phyloP scores from a whole-genome alignment of 2,329 filamentous ascomycete genomes.

The Colletotrichum costaricense region DNA sequence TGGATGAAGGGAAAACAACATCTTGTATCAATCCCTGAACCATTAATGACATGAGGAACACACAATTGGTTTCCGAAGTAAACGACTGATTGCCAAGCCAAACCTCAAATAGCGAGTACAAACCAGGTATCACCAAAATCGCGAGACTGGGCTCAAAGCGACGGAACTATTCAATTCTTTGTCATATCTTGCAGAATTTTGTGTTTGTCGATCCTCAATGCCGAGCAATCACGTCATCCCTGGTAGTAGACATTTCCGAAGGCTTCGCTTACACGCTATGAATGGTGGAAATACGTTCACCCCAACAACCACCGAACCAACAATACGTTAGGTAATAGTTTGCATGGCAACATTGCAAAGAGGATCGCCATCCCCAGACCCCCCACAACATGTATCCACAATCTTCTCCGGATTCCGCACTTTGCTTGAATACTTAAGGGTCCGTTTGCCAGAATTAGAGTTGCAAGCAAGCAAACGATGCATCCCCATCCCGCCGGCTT shows the following conservation, averaged over 20 bases:
- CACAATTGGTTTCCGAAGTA: too few relatives aligned
- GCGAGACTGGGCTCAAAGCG: not conserved
- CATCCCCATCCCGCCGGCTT: not conserved
- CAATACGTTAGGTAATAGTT: constrained; percentile 30
- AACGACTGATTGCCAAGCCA: not conserved
- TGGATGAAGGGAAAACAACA: too few relatives aligned
- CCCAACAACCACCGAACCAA: not conserved
- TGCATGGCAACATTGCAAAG: not conserved
- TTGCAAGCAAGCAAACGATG: not conserved
- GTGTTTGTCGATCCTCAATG: not conserved
- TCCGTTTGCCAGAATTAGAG: not conserved
- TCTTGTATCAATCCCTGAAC: too few relatives aligned
- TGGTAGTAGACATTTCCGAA: not conserved
- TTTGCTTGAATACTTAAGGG: constrained; percentile 9
- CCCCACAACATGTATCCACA: constrained; percentile 4
- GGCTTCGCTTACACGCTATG: not conserved
- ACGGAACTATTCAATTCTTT: not conserved
- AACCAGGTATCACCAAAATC: not conserved
- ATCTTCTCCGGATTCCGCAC: not conserved
- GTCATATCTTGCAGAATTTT: not conserved
- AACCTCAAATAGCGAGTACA: not conserved
- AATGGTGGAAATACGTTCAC: constrained; percentile 33
- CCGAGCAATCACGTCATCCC: not conserved
- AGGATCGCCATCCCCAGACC: constrained; percentile 10
- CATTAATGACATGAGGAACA: too few relatives aligned